Evolutionary conservation across 345 rosid genomes (phyloP).

Genomic region (Turnera subulata): DNA sequence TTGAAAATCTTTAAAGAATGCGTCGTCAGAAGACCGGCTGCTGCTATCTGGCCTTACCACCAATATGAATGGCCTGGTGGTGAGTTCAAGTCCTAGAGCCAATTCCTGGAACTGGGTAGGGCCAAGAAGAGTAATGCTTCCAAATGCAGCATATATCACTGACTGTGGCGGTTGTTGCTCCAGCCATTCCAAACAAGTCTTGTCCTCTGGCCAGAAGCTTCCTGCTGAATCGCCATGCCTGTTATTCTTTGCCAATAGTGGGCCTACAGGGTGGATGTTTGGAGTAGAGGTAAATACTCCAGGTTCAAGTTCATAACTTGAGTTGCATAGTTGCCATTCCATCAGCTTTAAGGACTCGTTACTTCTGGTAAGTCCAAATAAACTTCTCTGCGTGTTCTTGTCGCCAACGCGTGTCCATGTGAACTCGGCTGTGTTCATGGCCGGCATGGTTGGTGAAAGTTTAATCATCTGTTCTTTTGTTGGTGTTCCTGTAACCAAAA

Average conservation of each 20-base stretch:
- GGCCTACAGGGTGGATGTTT: slow-evolving; percentile 16
- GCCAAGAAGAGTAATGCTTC: slow-evolving; percentile 2
- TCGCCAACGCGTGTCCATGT: slow-evolving; percentile 12
- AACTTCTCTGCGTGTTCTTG: neutral
- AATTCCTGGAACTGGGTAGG: slow-evolving; percentile 10
- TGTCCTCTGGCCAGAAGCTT: slow-evolving; percentile 6
- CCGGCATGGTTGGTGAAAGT: slow-evolving; percentile 14
- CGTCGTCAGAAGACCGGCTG: neutral
- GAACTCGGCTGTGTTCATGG: slow-evolving; percentile 9
- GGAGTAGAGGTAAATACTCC: slow-evolving; percentile 6
- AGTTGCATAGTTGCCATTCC: slow-evolving; percentile 20
- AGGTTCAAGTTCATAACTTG: slow-evolving; percentile 14
- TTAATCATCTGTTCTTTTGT: slow-evolving; percentile 5
- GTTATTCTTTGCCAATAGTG: slow-evolving; percentile 12
- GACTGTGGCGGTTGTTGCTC: slow-evolving; percentile 8
- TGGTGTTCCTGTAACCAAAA: slow-evolving; percentile 12
- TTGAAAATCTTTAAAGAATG: neutral
- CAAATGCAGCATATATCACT: slow-evolving; percentile 10
- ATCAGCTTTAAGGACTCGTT: neutral
- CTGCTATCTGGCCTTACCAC: neutral
- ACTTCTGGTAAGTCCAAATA: slow-evolving; percentile 1
- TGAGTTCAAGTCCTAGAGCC: slow-evolving; percentile 10
- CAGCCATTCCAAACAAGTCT: slow-evolving; percentile 10
- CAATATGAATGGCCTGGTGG: slow-evolving; percentile 10
- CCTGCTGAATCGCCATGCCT: neutral